Evolutionary conservation across 2,329 filamentous ascomycete species (phyloP), one percentile per base, ranked within the genome.

Genomic region (Phialophora verrucosa): DNA sequence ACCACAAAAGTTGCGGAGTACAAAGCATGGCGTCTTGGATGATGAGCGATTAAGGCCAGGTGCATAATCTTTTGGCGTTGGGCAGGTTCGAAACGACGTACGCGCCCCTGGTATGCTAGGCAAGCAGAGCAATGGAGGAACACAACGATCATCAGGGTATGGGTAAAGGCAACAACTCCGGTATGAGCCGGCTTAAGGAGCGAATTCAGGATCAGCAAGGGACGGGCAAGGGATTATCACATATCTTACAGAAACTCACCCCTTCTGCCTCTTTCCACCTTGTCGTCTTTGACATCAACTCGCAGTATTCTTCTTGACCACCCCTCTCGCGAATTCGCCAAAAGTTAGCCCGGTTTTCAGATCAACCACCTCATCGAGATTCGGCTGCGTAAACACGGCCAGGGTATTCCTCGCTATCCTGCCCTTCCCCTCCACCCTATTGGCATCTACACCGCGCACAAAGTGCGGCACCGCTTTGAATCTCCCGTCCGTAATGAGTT

Each of bases 381-480:
- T 97, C 27, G 95, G 95, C 84, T 99, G 95, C 65, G 94, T 99
- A 75, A 98, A 99, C 10, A 98, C 93, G 0, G 95, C 95, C 71
- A 99, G 80, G 10, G 95, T 99, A 80, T 98, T 98, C 66, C 90
- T 83, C 31, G 90, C 91, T 66, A 93, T 83, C 76, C 23, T 71
- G 29, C 35, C 27, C 31, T 35, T n/a, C 17, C 50, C 77, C 20
- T 25, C n/a, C 4, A 78, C 76, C 66, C 78, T 63, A 8, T 83
- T 84, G 0, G 85, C 82, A 70, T 86, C 84, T 4, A 90, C 88
- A 0, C 93, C 94, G 71, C 90, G 85, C 8, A 99, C 95, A 78
- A 96, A 98, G 82, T 99, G 95, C 71, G 95, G 94, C 67, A 98
- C 95, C 1, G 95, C 95, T 79, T 90, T 92, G 83, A 99, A 97